These are phyloP conservation scores for Conringia planisiliqua DNA, from an alignment of 345 rosid species.

Conservation along the genomic window DNA sequence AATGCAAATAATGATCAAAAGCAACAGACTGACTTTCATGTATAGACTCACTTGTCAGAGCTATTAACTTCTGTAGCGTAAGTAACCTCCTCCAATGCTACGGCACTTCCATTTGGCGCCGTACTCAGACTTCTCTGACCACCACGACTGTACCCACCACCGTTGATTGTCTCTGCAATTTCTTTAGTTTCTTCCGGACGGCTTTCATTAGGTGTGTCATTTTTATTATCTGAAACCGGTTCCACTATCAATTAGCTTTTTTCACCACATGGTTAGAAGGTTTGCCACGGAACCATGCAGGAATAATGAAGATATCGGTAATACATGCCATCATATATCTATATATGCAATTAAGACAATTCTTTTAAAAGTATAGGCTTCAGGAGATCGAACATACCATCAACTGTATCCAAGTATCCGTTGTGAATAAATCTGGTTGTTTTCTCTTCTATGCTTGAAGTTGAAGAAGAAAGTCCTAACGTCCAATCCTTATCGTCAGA, in stretches of 20 bases:
- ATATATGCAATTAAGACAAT: not conserved
- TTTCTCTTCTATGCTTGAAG: conserved; percentile 51
- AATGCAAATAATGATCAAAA: conserved; percentile 5
- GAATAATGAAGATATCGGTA: not conserved
- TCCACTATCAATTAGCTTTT: not conserved
- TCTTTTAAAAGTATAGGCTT: not conserved
- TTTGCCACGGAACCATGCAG: conserved; percentile 2
- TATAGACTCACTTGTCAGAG: conserved; percentile 46
- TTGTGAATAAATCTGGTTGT: conserved; percentile 58
- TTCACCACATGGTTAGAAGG: not conserved
- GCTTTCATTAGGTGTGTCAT: conserved; percentile 27
- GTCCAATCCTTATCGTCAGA: conserved; percentile 21
- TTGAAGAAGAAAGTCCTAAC: conserved; percentile 25
- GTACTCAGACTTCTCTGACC: conserved; percentile 23
- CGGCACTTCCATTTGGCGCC: conserved; percentile 37
- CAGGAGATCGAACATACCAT: conserved; percentile 42
- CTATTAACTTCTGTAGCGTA: conserved; percentile 30
- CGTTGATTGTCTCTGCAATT: conserved; percentile 21
- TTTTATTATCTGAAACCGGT: conserved; percentile 42
- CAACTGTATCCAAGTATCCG: conserved; percentile 63
- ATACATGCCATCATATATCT: not conserved
- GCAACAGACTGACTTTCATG: conserved; percentile 2
- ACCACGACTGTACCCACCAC: conserved; percentile 27
- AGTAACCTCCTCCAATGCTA: conserved; percentile 28
- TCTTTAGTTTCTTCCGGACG: conserved; percentile 30